Evolutionary conservation across 2,329 filamentous ascomycete genomes (phyloP).

Genomic region (Stachybotrys chartarum): DNA sequence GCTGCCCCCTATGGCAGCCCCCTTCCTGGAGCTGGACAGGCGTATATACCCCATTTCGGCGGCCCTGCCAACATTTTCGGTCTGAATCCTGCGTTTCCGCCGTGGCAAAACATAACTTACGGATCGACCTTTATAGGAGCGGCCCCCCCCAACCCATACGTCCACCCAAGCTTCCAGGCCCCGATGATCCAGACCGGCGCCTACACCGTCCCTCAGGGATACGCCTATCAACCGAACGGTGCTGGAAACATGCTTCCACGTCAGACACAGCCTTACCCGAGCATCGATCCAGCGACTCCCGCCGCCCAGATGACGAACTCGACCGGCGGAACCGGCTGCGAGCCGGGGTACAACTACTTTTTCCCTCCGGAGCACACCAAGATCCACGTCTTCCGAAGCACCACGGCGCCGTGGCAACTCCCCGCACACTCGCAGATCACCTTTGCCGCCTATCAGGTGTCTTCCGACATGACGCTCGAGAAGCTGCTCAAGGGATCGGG

Average conservation of each 20-base stretch:
- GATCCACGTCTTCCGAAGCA: constrained; percentile 48
- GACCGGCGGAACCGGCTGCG: constrained; percentile 49
- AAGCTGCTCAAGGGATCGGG: constrained; percentile 55
- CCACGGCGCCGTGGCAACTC: constrained; percentile 46
- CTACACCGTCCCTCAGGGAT: constrained; percentile 16
- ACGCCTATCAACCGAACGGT: constrained; percentile 30
- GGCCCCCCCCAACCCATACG: not conserved
- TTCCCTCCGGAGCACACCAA: constrained; percentile 52
- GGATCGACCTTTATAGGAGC: constrained; percentile 11
- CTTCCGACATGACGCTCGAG: constrained; percentile 42
- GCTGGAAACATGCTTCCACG: constrained; percentile 26
- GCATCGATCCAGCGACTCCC: constrained; percentile 36
- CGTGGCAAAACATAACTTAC: constrained; percentile 18
- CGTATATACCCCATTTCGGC: constrained; percentile 29
- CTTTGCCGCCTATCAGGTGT: constrained; percentile 45
- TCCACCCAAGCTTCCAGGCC: not conserved
- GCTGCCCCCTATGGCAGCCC: constrained; percentile 25
- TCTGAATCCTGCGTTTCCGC: constrained; percentile 12
- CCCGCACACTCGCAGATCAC: constrained; percentile 31
- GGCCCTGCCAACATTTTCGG: constrained; percentile 26
- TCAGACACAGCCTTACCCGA: constrained; percentile 32
- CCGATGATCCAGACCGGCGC: constrained; percentile 3
- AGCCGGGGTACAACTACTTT: constrained; percentile 58
- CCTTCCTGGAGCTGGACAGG: constrained; percentile 25
- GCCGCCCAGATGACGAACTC: constrained; percentile 49